A percentile compares a stretch with the other conserved stretches of the same genome.
phyloP scores from a whole-genome alignment of 2,329 filamentous ascomycete genomes.

The Trichothecium roseum region DNA sequence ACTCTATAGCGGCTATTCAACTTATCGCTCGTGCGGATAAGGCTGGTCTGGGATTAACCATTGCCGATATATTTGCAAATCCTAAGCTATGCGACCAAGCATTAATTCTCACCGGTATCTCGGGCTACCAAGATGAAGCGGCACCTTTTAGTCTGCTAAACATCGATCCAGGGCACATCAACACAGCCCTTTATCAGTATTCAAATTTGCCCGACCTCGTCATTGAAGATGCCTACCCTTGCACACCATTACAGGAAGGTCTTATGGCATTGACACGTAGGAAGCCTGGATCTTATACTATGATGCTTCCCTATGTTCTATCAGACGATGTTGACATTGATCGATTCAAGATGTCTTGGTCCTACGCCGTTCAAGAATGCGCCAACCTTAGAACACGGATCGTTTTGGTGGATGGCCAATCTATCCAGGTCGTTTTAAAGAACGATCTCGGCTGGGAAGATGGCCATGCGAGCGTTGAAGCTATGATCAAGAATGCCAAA shows the following conservation, averaged over 20 bases:
- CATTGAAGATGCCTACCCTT: slow-evolving; percentile 37
- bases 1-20: slow-evolving; percentile 8
- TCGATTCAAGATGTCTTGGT: background rate
- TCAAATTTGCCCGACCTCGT: background rate
- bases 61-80: slow-evolving; percentile 10
- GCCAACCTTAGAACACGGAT: background rate
- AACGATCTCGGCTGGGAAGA: too few relatives aligned
- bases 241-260: slow-evolving; percentile 36
- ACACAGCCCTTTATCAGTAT: background rate
- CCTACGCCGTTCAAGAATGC: background rate
- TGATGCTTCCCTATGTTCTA: background rate
- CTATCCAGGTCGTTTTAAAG: background rate
- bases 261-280: slow-evolving; percentile 30
- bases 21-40: slow-evolving; percentile 11
- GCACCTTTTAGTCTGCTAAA: slow-evolving; percentile 1
- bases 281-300: background rate
- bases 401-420: background rate
- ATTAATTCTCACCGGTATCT: too few relatives aligned
- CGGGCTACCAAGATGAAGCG: too few relatives aligned
- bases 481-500: too few relatives aligned
- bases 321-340: background rate
- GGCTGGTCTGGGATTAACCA: slow-evolving; percentile 8
- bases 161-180: background rate
- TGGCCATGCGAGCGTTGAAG: too few relatives aligned
- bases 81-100: background rate